A percentile compares a stretch with the other conserved stretches of the same genome.
phyloP scores from a whole-genome alignment of 2,329 filamentous ascomycete genomes.

The Aschersonia sp. region DNA sequence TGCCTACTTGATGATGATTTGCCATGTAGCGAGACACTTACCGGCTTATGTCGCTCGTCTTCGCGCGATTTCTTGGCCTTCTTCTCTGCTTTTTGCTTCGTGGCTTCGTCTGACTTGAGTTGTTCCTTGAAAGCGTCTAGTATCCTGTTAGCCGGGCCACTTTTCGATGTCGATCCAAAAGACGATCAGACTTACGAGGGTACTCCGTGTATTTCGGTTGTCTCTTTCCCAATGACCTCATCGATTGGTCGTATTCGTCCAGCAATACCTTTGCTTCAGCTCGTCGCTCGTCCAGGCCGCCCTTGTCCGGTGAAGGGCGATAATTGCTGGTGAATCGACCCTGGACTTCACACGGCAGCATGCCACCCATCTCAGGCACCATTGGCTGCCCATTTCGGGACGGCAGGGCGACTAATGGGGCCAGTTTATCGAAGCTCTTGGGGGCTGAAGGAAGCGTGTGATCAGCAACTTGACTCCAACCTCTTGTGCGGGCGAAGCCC shows the following conservation, averaged over 20 bases:
- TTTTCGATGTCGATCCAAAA: not conserved
- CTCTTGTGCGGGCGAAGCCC: not conserved
- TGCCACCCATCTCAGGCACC: slow-evolving; percentile 22
- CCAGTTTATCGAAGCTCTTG: slow-evolving; percentile 30
- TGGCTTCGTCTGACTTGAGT: slow-evolving; percentile 28
- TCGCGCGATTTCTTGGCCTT: slow-evolving; percentile 28
- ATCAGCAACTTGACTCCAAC: not conserved
- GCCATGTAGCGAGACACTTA: slow-evolving; percentile 10
- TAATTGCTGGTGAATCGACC: slow-evolving; percentile 26
- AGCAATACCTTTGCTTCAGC: slow-evolving; percentile 23
- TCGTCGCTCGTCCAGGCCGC: slow-evolving; percentile 25
- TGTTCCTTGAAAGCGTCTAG: slow-evolving; percentile 29
- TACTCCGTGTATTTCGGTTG: slow-evolving; percentile 32
- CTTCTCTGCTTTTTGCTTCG: slow-evolving; percentile 30
- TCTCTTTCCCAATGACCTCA: slow-evolving; percentile 25
- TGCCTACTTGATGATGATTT: not conserved
- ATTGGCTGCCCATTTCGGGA: slow-evolving; percentile 22
- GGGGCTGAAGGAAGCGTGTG: slow-evolving; percentile 11
- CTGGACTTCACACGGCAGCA: slow-evolving; percentile 28
- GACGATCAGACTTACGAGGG: slow-evolving; percentile 16
- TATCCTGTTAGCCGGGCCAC: not conserved
- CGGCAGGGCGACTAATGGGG: slow-evolving; percentile 26
- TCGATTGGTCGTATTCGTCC: slow-evolving; percentile 25
- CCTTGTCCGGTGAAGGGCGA: slow-evolving; percentile 22
- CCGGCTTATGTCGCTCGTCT: slow-evolving; percentile 23